Evolutionary conservation across 805 yeast genomes (phyloP).

Genomic region (Teunomyces atbi): DNA sequence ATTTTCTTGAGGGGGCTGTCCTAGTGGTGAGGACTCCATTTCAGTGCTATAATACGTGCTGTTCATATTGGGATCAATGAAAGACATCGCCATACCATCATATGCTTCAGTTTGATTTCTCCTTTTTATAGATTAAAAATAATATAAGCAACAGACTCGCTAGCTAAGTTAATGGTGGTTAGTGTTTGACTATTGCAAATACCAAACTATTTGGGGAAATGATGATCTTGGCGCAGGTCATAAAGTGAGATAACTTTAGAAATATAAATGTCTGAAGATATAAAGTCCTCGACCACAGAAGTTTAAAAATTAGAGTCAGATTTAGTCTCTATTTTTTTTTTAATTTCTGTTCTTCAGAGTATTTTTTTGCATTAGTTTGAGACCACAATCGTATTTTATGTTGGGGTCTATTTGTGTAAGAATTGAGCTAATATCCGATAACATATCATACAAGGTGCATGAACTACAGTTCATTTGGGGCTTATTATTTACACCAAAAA

Average conservation of each 20-base stretch:
- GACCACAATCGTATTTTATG: neutral
- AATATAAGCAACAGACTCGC: neutral
- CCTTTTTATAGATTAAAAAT: neutral
- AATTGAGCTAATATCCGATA: neutral
- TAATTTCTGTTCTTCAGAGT: neutral
- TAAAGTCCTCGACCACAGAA: neutral
- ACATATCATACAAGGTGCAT: neutral
- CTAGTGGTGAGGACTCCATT: neutral
- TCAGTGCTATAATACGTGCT: neutral
- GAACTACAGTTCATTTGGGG: neutral
- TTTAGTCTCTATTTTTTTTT: neutral
- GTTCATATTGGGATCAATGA: neutral
- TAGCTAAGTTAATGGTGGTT: neutral
- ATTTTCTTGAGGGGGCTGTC: neutral
- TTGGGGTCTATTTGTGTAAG: neutral
- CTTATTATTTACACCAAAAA: neutral
- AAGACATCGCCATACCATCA: conserved; percentile 1
- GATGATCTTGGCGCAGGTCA: neutral
- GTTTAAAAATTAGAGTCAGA: neutral
- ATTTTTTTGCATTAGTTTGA: neutral
- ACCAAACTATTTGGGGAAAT: neutral
- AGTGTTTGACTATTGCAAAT: neutral
- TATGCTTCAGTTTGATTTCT: neutral
- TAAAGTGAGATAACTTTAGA: neutral
- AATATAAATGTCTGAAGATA: neutral